These are phyloP conservation scores for Lasiodiplodia gonubiensis DNA, from an alignment of 2,329 filamentous ascomycete species.

Conservation along the genomic window DNA sequence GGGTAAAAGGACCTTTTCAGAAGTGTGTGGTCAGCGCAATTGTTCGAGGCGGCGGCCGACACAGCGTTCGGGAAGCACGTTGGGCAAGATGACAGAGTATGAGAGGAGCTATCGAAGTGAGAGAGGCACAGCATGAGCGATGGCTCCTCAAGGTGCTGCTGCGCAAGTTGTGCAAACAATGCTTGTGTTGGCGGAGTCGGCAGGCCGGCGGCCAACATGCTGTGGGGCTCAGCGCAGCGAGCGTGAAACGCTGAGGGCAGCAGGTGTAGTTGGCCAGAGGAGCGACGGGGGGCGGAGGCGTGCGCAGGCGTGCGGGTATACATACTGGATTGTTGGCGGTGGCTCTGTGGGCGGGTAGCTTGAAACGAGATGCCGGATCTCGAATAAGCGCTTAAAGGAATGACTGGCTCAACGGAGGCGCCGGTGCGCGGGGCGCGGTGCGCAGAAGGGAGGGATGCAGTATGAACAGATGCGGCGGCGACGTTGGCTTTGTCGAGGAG, in stretches of 20 bases:
- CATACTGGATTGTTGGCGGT: slow-evolving; percentile 38
- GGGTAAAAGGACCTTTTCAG: slow-evolving; percentile 44
- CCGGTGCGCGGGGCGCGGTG: slow-evolving; percentile 36
- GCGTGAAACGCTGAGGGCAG: slow-evolving; percentile 26
- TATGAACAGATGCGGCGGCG: slow-evolving; percentile 14
- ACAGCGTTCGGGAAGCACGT: slow-evolving; percentile 31
- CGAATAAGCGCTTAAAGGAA: slow-evolving; percentile 48
- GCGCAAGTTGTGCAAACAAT: slow-evolving; percentile 24
- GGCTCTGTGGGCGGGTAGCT: slow-evolving; percentile 36
- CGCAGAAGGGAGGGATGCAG: slow-evolving; percentile 30
- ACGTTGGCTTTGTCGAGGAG: slow-evolving; percentile 12
- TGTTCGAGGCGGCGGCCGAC: slow-evolving; percentile 37
- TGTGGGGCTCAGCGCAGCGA: slow-evolving; percentile 25
- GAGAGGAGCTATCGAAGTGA: slow-evolving; percentile 21
- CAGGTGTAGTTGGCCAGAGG: slow-evolving; percentile 15
- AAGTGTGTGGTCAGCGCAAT: slow-evolving; percentile 44
- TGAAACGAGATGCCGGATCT: slow-evolving; percentile 52
- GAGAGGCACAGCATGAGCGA: slow-evolving; percentile 5
- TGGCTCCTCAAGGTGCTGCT: neutral
- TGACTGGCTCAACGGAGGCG: slow-evolving; percentile 37
- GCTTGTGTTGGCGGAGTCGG: slow-evolving; percentile 20
- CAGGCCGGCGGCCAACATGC: slow-evolving; percentile 25
- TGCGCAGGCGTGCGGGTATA: slow-evolving; percentile 31
- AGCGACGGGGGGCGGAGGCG: slow-evolving; percentile 5
- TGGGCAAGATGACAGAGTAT: slow-evolving; percentile 28